Percentiles rank a stretch among this genome's conserved stretches.
These are phyloP conservation scores for Lepiota brunneoincarnata DNA, from an alignment of 768 basidiomycete species.

Conservation along the genomic window DNA sequence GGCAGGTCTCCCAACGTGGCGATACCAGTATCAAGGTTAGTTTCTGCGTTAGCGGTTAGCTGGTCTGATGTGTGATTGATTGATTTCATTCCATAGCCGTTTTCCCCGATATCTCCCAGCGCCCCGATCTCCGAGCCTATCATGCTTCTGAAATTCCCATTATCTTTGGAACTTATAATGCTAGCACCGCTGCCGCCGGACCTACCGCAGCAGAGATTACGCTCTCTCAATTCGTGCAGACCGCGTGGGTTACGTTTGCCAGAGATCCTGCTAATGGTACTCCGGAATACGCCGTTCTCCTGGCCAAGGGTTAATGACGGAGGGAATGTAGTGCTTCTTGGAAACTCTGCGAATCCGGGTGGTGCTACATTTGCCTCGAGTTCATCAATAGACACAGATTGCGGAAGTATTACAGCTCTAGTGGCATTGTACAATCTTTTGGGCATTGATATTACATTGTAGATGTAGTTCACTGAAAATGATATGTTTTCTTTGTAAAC, in stretches of 20 bases:
- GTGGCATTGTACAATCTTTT: constrained; percentile 7
- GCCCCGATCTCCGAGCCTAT: constrained; percentile 32
- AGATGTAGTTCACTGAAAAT: neutral
- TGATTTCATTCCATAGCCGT: constrained; percentile 27
- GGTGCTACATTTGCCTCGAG: constrained; percentile 2
- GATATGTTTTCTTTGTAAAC: no score
- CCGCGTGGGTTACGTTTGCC: constrained; percentile 14
- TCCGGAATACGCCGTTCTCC: neutral
- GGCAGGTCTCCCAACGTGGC: constrained; percentile 26
- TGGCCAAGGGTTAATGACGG: constrained; percentile 6
- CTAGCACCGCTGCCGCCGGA: constrained; percentile 1
- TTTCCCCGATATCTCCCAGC: constrained; percentile 33
- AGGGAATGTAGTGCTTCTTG: constrained; percentile 3
- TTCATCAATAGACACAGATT: neutral
- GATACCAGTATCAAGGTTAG: constrained; percentile 27
- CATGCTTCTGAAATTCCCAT: constrained; percentile 38
- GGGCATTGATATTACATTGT: constrained; percentile 2
- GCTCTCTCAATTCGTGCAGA: constrained; percentile 6
- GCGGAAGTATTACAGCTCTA: neutral
- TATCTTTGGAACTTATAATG: constrained; percentile 30
- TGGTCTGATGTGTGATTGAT: neutral
- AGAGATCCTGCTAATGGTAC: constrained; percentile 11
- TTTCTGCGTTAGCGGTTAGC: neutral
- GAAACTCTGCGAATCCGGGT: neutral
- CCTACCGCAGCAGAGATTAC: constrained; percentile 3